Base-by-base conservation (phyloP, 768 basidiomycete genomes). In the Boletus reticulatus region DNA sequence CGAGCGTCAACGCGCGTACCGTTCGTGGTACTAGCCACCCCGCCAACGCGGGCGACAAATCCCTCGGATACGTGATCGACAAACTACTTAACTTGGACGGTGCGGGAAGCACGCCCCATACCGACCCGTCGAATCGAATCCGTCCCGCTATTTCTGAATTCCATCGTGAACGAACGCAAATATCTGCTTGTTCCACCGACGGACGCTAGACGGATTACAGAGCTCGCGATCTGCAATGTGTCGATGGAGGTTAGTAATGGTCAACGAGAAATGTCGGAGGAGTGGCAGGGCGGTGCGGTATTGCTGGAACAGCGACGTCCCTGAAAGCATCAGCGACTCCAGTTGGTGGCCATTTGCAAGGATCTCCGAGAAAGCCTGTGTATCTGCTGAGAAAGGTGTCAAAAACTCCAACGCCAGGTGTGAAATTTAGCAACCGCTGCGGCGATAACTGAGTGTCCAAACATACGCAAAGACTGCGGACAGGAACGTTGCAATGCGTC, bases 71-170 rank as follows among this genome's bases (percentile, higher is more conserved):
- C 6, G 81, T 82, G 51, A 88, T 85, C 49, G 75, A 78, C 52
- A 89, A 66, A 39, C 76, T 78, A n/a, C 70, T 77, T 48, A 90
- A 67, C 13, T 74, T 74, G 17, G 72, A 68, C 24, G 89, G 68
- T 6, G 78, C 78, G 0, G 87, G 87, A 11, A 90, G 72, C 9
- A 88, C 82, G 11, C 87, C 87, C 87, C 86, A 89, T 9, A 83
- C 76, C 1, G 83, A 80, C 0, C 87, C 84, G 58, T 88, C 84
- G 60, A 85, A 88, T 27, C 88, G 87, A 10, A 84, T 76, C 8
- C 77, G 74, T 57, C 73, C n/a, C 72, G 73, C 38, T 89, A 70
- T 39, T 79, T n/a, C n/a, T n/a, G n/a, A n/a, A n/a, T n/a, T n/a
- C n/a, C n/a, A n/a, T n/a, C n/a, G n/a, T n/a, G n/a, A n/a, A n/a